Evolutionary conservation across 1,139 yeast genomes (phyloP), one percentile per base, ranked within the genome.

Genomic region (Sugiyamaella japonica): DNA sequence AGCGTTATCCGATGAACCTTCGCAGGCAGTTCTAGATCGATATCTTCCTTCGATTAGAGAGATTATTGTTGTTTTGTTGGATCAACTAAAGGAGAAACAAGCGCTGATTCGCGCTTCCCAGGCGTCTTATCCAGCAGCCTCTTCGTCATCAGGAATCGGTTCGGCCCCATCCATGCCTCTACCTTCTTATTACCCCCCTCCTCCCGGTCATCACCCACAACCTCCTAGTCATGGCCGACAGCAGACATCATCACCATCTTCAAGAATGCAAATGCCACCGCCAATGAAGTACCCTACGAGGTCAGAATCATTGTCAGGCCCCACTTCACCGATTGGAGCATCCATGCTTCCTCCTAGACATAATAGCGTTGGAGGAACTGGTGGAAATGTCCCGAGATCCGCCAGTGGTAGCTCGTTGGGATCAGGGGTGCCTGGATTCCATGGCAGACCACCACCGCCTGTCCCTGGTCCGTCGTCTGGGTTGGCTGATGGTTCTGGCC

Each of bases 21-120:
- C 95, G 2, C 96, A 88, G 63, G 89, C 84, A 54, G 86, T 86
- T 48, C 75, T 91, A 56, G 97, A 91, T 63, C 72, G 80, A 56
- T 91, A 86, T 66, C 75, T 91, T 41, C 98, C 99, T 0, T 81
- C 83, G 53, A 90, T 95, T 29, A 80, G 97, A 50, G 90, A 86
- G 61, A 89, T 93, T 41, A 89, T 95, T 55, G 95, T 90, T 9
- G 84, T 84, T 6, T 72, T 95, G 52, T 76, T 95, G 56, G 89
- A 86, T 63, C 89, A 84, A 63, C 75, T 95, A 66, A 93, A 93
- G 70, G 77, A 80, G 12, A 93, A 91, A 65, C 97, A 93, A 66
- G 62, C 66, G 7, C 50, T 61, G 7, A 56, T 59, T 17, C 55
- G 63, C n/a, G 53, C 55, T 7, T 44, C 48, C 4, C 41, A 23